These are phyloP conservation scores for Cyberlindnera euphorbiae DNA, from an alignment of 805 yeast species.

Conservation along the genomic window DNA sequence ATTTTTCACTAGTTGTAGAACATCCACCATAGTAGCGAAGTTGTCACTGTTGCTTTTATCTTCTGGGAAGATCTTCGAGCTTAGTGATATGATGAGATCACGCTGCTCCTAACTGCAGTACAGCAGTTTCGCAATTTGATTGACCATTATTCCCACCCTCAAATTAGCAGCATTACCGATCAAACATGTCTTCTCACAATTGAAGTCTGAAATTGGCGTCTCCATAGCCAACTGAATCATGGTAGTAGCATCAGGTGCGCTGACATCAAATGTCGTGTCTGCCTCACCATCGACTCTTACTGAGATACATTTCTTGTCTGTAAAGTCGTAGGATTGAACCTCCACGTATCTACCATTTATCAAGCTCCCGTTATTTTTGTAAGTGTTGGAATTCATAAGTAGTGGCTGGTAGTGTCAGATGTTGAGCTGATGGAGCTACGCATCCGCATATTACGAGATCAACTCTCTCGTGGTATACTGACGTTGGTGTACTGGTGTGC, in stretches of 20 bases:
- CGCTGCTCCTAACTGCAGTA: slow-evolving; percentile 16
- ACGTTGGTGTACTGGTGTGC: not conserved
- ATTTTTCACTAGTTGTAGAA: slow-evolving; percentile 15
- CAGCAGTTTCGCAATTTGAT: slow-evolving; percentile 22
- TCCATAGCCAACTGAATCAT: slow-evolving; percentile 7
- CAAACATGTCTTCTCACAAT: slow-evolving; percentile 29
- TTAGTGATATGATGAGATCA: slow-evolving; percentile 19
- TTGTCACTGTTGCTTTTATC: slow-evolving; percentile 6
- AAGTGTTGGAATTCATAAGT: no score
- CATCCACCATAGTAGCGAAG: slow-evolving; percentile 14
- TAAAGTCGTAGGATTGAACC: slow-evolving; percentile 24
- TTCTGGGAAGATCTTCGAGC: slow-evolving; percentile 23
- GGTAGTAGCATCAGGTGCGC: slow-evolving; percentile 20
- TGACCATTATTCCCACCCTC: slow-evolving; percentile 17
- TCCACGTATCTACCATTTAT: slow-evolving; percentile 2
- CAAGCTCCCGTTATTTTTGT: no score
- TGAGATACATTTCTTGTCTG: slow-evolving; percentile 35
- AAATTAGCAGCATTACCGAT: slow-evolving; percentile 19
- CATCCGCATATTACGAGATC: no score
- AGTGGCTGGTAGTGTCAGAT: no score
- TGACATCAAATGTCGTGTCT: slow-evolving; percentile 23
- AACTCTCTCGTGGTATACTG: no score
- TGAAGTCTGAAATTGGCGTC: slow-evolving; percentile 30
- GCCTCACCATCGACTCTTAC: slow-evolving; percentile 39
- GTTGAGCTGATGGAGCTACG: no score